phyloP scores from a whole-genome alignment of 768 basidiomycete species.

The Boletus pseudopeckii region DNA sequence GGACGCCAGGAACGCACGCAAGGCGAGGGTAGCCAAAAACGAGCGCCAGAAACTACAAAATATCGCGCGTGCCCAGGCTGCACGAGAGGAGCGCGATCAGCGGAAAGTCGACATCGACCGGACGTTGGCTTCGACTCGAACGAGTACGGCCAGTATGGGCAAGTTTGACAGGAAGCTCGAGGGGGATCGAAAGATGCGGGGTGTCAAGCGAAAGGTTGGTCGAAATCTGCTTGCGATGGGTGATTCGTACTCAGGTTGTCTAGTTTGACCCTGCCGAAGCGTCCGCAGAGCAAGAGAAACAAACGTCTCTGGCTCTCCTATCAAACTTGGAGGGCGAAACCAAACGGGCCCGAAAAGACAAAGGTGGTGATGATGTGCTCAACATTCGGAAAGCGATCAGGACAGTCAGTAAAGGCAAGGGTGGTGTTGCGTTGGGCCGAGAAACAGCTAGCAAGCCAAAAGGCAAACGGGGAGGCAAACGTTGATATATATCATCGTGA shows the following conservation, averaged over 20 bases:
- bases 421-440: conserved; percentile 55
- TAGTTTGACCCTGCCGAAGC: conserved; percentile 86
- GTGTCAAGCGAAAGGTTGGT: conserved; percentile 89
- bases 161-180: conserved; percentile 87
- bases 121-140: conserved; percentile 69
- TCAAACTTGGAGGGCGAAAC: conserved; percentile 70
- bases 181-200: conserved; percentile 85
- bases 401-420: conserved; percentile 65
- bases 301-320: conserved; percentile 70
- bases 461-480: conserved; percentile 31
- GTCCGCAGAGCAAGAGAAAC: conserved; percentile 63
- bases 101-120: conserved; percentile 75
- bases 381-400: conserved; percentile 90
- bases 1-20: conserved; percentile 73
- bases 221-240: background rate
- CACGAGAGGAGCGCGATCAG: conserved; percentile 37
- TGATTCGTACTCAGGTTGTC: background rate
- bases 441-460: conserved; percentile 31
- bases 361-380: conserved; percentile 49
- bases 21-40: conserved; percentile 81
- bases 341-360: conserved; percentile 50
- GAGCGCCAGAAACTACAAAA: conserved; percentile 74
- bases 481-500: background rate
- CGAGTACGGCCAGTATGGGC: conserved; percentile 94
- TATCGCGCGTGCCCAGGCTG: conserved; percentile 50